phyloP scores from a whole-genome alignment of 805 yeast species.

The Metschnikowia drakensbergensis region DNA sequence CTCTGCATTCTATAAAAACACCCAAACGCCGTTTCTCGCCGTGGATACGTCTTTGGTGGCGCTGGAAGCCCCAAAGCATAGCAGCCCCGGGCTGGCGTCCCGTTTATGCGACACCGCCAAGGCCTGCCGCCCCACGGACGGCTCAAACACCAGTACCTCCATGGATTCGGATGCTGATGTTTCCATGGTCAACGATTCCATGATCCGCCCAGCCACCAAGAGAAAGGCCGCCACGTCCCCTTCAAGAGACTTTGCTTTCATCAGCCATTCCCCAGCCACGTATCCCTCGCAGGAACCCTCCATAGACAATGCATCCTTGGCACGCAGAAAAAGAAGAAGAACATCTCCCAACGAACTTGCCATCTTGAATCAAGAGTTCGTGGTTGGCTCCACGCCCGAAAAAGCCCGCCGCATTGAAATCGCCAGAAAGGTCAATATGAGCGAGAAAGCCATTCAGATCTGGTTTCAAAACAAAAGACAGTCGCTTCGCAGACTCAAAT shows the following conservation, averaged over 20 bases:
- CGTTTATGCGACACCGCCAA: no score
- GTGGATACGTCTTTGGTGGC: background rate
- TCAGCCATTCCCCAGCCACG: conserved; percentile 88
- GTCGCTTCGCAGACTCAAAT: conserved; percentile 54
- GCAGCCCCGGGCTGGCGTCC: background rate
- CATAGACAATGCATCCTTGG: conserved; percentile 87
- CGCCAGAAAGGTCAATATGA: conserved; percentile 80
- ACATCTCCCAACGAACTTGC: conserved; percentile 85
- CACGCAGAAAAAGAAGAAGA: conserved; percentile 92
- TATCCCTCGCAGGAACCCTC: conserved; percentile 78
- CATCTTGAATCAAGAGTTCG: conserved; percentile 77
- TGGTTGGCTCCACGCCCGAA: conserved; percentile 75
- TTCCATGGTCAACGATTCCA: conserved; percentile 8
- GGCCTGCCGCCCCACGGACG: no score
- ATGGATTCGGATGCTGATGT: conserved; percentile 14
- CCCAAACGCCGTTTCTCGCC: background rate
- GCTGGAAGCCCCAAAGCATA: background rate
- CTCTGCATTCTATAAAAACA: background rate
- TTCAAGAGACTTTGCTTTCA: conserved; percentile 65
- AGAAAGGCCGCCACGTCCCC: conserved; percentile 20
- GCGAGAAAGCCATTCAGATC: conserved; percentile 96
- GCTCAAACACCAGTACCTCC: background rate
- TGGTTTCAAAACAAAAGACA: conserved; percentile 98
- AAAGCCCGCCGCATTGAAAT: conserved; percentile 70
- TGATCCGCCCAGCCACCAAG: conserved; percentile 22